Evolutionary conservation across 2,329 filamentous ascomycete species (phyloP).

Genomic region (Aureobasidium mangrovei): DNA sequence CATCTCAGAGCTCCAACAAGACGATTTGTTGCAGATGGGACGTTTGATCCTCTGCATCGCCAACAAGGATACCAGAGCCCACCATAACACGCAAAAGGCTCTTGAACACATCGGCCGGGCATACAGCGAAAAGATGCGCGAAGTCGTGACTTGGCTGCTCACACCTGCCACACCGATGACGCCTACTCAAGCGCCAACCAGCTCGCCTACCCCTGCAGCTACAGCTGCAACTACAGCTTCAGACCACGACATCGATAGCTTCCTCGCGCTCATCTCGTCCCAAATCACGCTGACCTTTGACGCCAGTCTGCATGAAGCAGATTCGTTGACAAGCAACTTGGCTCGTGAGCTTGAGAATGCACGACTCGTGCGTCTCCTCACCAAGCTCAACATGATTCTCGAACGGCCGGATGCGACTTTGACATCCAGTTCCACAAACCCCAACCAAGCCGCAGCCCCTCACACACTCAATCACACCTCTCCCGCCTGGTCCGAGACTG

Average conservation of each 20-base stretch:
- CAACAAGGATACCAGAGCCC: slow-evolving; percentile 43
- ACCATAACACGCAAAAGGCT: slow-evolving; percentile 56
- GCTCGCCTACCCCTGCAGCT: slow-evolving; percentile 59
- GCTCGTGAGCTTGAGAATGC: slow-evolving; percentile 83
- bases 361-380: slow-evolving; percentile 65
- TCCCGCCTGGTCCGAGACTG: slow-evolving; percentile 72
- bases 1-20: slow-evolving; percentile 69
- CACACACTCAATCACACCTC: slow-evolving; percentile 26
- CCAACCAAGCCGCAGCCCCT: slow-evolving; percentile 22
- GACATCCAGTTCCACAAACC: slow-evolving; percentile 45
- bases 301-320: slow-evolving; percentile 67
- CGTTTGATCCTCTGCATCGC: slow-evolving; percentile 75
- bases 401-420: slow-evolving; percentile 62
- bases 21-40: slow-evolving; percentile 79
- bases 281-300: slow-evolving; percentile 71
- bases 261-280: slow-evolving; percentile 67
- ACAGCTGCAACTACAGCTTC: slow-evolving; percentile 21
- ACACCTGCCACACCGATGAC: slow-evolving; percentile 37
- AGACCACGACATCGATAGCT: slow-evolving; percentile 67
- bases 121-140: slow-evolving; percentile 70
- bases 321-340: slow-evolving; percentile 64
- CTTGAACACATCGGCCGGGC: slow-evolving; percentile 68
- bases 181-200: slow-evolving; percentile 55
- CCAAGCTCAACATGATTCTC: slow-evolving; percentile 82
- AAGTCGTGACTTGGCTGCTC: slow-evolving; percentile 75